These are phyloP conservation scores for Eremothecium coryli DNA, from an alignment of 1,139 yeast species.

Conservation along the genomic window DNA sequence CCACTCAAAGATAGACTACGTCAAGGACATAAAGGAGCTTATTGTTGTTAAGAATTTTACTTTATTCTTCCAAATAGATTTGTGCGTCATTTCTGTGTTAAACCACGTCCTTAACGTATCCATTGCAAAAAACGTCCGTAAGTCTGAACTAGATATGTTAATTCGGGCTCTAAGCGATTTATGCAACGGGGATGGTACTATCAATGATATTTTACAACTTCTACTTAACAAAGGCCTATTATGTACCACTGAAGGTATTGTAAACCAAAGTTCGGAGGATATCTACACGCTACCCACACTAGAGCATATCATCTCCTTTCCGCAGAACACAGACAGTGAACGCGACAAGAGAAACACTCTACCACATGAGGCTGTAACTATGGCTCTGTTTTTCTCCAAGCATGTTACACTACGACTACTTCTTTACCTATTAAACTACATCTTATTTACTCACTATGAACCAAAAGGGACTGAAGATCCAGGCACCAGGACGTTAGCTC, in stretches of 20 bases:
- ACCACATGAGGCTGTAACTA: constrained; percentile 32
- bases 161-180: constrained; percentile 28
- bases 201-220: constrained; percentile 23
- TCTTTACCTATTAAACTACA: constrained; percentile 39
- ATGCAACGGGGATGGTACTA: constrained; percentile 28
- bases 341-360: constrained; percentile 24
- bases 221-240: constrained; percentile 26
- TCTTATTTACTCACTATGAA: constrained; percentile 38
- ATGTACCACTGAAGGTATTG: constrained; percentile 27
- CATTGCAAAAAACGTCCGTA: constrained; percentile 33
- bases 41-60: constrained; percentile 30
- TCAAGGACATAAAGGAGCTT: constrained; percentile 29
- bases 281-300: constrained; percentile 32
- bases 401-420: constrained; percentile 39
- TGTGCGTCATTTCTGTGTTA: constrained; percentile 27
- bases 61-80: constrained; percentile 29
- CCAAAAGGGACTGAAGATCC: constrained; percentile 35
- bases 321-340: constrained; percentile 15
- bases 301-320: constrained; percentile 28
- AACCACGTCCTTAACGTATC: constrained; percentile 29
- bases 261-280: constrained; percentile 25
- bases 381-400: constrained; percentile 33
- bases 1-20: constrained; percentile 30
- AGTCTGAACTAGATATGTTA: constrained; percentile 31
- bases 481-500: constrained; percentile 29